Base-by-base conservation (phyloP, 2,329 filamentous ascomycete genomes). In the Hortaea werneckii region DNA sequence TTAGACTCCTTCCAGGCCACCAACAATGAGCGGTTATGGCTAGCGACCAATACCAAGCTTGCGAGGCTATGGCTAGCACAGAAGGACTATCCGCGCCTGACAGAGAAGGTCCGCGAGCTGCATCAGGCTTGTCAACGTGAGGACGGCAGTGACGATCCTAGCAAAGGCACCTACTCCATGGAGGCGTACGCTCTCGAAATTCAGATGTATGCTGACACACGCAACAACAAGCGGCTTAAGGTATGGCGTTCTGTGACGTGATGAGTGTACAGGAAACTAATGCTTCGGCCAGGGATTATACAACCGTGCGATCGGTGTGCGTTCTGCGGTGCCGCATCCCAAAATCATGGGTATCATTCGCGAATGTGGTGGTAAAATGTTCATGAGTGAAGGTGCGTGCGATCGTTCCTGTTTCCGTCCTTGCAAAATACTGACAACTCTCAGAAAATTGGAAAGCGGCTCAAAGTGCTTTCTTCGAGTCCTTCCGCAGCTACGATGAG, bases 311-410 rank as follows among this genome's bases (percentile, higher is more conserved):
- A 77, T 98, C 42, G 85, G 85, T 54, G 90, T 98, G 45, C 83
- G 87, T 51, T 96, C 92, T n/a, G 92, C 92, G 0, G 92, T 98
- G 9, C 90, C 92, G 35, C 92, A 98, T 68, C 92, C 92, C 48
- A 94, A 95, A 70, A 95, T 98, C 65, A 95, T 96, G 87, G 92
- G 92, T 43, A 90, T 98, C 65, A 98, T 98, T 62, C 84, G 90
- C 45, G 92, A 98, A 70, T 98, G 92, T 64, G 92, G 92, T 59
- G 92, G 92, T 58, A 98, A 98, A 74, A 98, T 98, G 92, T 89
- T 96, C 71, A 96, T 98, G 92, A 92, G 86, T 65, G 92, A 98
- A 74, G 70, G 70, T 67, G 70, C 62, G 66, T 62, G 54, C 50
- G 47, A 49, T 47, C 44, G 30, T 35, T 40, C 39, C 41, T 20